Percentiles rank a stretch among this genome's conserved stretches.
These are phyloP conservation scores for Rhodamnia rubescens DNA, from an alignment of 345 rosid species.

Conservation along the genomic window DNA sequence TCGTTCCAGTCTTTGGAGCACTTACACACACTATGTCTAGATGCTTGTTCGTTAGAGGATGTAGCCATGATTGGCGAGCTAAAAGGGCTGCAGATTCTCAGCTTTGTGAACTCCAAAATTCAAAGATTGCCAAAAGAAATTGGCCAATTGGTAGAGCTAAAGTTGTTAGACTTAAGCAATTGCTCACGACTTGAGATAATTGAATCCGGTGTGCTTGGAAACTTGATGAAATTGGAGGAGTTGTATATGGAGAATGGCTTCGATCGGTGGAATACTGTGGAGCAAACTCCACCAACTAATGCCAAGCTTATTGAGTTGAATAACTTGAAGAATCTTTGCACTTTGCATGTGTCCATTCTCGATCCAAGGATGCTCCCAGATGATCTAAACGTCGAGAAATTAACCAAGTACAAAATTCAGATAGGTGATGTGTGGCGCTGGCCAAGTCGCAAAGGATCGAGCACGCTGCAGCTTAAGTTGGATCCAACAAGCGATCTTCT, in stretches of 20 bases:
- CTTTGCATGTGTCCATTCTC: rapidly evolving
- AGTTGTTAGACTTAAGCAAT: background rate
- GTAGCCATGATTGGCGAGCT: background rate
- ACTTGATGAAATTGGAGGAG: background rate
- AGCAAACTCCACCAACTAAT: background rate
- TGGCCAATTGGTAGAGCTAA: background rate
- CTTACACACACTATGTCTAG: background rate
- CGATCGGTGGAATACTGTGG: rapidly evolving
- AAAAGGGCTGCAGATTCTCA: background rate
- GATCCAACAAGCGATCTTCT: too few relatives aligned
- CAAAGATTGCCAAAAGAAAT: background rate
- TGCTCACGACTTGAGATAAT: background rate
- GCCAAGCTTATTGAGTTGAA: background rate
- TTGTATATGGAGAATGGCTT: rapidly evolving
- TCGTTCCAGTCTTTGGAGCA: background rate
- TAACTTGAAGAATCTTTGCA: rapidly evolving
- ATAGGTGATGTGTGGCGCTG: rapidly evolving
- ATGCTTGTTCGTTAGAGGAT: background rate
- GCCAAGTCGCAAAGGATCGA: rapidly evolving
- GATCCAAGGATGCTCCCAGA: rapidly evolving
- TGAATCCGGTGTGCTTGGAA: background rate
- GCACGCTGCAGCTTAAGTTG: too few relatives aligned
- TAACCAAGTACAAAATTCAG: background rate
- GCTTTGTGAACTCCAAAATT: background rate
- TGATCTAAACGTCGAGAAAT: rapidly evolving